Percentiles rank a stretch among this genome's conserved stretches.
Evolutionary conservation across 2,329 filamentous ascomycete species (phyloP).

Genomic region (Sporothrix globosa): DNA sequence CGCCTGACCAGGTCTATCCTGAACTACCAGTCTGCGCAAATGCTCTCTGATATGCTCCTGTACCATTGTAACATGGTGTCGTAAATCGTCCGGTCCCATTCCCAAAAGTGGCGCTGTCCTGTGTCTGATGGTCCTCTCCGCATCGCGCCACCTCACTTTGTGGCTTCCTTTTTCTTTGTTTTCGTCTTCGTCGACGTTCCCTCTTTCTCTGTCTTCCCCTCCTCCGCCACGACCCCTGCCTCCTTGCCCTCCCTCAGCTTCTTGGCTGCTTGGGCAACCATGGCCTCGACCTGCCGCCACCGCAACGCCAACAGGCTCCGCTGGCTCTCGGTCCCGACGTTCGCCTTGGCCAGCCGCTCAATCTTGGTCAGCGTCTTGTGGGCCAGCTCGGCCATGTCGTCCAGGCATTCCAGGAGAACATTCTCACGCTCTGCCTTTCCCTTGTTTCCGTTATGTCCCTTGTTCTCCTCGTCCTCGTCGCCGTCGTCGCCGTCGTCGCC

Average conservation of each 20-base stretch:
- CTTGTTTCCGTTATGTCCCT: no score
- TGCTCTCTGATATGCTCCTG: not conserved
- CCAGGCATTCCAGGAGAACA: constrained; percentile 32
- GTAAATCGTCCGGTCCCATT: not conserved
- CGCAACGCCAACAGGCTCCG: constrained; percentile 33
- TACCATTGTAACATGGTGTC: not conserved
- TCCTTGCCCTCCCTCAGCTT: constrained; percentile 12
- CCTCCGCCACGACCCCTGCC: not conserved
- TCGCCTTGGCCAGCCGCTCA: constrained; percentile 1
- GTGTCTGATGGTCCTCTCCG: not conserved
- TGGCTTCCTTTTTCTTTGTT: not conserved
- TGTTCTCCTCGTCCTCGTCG: not conserved
- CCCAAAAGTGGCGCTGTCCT: not conserved
- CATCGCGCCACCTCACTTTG: not conserved
- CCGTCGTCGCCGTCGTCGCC: constrained; percentile 28
- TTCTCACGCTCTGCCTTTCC: constrained; percentile 9
- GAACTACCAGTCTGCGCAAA: no score
- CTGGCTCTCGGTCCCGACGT: constrained; percentile 32
- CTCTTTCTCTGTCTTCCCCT: not conserved
- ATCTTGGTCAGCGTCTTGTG: constrained; percentile 27
- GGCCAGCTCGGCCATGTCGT: constrained; percentile 33
- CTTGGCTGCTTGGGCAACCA: constrained; percentile 31
- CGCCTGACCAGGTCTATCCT: not conserved
- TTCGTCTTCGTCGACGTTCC: not conserved
- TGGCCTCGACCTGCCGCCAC: constrained; percentile 37